Base-by-base conservation (phyloP, 2,329 filamentous ascomycete genomes). In the Orbilia quercus region DNA sequence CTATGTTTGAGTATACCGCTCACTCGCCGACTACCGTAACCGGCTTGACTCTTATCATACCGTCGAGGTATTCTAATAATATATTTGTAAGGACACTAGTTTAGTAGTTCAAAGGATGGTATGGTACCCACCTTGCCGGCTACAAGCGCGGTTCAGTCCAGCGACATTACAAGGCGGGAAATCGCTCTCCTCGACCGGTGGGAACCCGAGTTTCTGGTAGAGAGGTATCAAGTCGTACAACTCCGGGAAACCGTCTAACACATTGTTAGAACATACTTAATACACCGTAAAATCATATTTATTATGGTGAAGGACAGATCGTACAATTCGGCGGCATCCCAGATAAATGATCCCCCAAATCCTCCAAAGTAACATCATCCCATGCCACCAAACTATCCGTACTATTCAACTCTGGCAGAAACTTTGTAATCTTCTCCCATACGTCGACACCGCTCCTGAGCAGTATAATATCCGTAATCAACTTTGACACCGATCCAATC, bases 1-100 rank as follows among this genome's bases (percentile, higher is more conserved):
- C 81, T 14, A 82, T 75, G 58, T 81, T 82, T 2, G 82, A 83
- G 71, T 83, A 83, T 0, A 80, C 78, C 0, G 82, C 79, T 77
- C 2, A 80, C 77, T 59, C 79, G 77, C 1, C 78, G 77, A 1
- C 60, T 9, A 79, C 44, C 0, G 77, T 76, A 16, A 81, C 77
- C 0, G 80, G 81, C 34, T 80, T 77, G 9, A 76, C 75, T 1
- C 65, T 67, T 16, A 70, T 76, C 76, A 82, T 78, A 2, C 79
- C 80, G 0, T 77, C 7, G 0, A 82, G 50, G 0, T 81, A 74
- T 20, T 80, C 81, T 82, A 42, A 6, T 20, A 16, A 20, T n/a
- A 38, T 55, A 22, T 53, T 23, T 22, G 38, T 60, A 0, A 0
- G 2, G 1, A 3, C 7, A 2, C 0, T 18, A 1, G 20, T 6